These are phyloP conservation scores for Rubia occidens DNA, from an alignment of 305 asterid species.

Conservation along the genomic window DNA sequence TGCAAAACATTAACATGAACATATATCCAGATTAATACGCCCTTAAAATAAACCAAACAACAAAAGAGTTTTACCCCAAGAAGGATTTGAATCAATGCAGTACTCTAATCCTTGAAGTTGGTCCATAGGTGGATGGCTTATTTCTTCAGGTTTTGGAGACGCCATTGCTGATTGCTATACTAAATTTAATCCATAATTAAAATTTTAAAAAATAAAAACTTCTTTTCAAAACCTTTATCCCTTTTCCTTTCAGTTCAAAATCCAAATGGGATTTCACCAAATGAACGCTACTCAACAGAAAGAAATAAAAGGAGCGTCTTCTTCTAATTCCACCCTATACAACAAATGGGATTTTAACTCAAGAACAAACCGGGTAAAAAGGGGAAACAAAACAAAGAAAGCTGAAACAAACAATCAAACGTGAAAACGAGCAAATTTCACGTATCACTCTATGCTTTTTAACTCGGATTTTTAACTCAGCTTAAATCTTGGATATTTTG, in stretches of 20 bases:
- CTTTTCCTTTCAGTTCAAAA: constrained; percentile 14
- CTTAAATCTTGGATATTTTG: neutral
- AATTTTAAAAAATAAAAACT: neutral
- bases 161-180: constrained; percentile 40
- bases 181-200: too few species aligned
- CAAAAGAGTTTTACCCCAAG: constrained; percentile 55
- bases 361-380: constrained; percentile 21
- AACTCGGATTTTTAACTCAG: neutral
- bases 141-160: constrained; percentile 82
- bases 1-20: constrained; percentile 2
- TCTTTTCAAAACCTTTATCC: constrained; percentile 3
- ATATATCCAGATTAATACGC: neutral
- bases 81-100: constrained; percentile 96
- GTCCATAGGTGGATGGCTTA: constrained; percentile 86
- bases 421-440: neutral
- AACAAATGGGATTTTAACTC: constrained; percentile 25
- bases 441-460: neutral
- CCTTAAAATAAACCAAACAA: neutral
- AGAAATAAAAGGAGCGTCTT: neutral
- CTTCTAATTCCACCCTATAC: neutral
- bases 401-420: constrained; percentile 8
- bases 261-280: constrained; percentile 22
- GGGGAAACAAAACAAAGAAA: neutral
- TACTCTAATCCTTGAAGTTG: constrained; percentile 97
- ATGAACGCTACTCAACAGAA: constrained; percentile 1